Base-by-base conservation (phyloP, 129 eudicot species). In the Lactuca saligna region DNA sequence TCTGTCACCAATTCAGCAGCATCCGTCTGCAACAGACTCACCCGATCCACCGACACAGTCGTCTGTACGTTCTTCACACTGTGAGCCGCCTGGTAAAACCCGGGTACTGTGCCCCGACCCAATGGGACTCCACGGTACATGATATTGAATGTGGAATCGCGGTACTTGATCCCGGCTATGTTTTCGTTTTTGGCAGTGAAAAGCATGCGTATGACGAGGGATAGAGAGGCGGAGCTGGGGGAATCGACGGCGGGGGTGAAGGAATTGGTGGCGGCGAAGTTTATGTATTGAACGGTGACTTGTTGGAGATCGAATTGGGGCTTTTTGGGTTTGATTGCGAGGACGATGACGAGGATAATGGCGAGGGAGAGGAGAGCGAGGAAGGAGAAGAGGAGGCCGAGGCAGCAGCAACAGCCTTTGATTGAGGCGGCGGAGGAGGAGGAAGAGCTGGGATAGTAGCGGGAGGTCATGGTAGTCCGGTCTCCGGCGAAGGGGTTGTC, bases 351-450 rank as follows among this genome's bases (percentile, higher is more conserved):
- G 81, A 94, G 96, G 73, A 85, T 65, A 46, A 89, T 80, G 61
- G 99, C 97, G 76, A 94, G 87, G 17, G 78, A 54, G 69, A 89
- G 86, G 70, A 94, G 93, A 14, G 80, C 75, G 66, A 93, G 82
- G 86, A 93, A 87, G 69, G 96, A 84, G 84, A 94, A 85, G 67
- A 94, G 83, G 75, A 94, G 96, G 80, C 89, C 76, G 69, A 94
- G 90, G 59, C 95, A 94, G 79, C 99, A 94, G 81, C 97, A 89
- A 68, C 99, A 94, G 81, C 99, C 99, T 71, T 85, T 86, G 68
- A 94, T 54, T 4, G 95, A 81, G 66, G 98, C 91, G 50, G 88
- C 17, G 68, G 98, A 86, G 71, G 89, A 73, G 31, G 71, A 58
- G 77, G 72, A 17, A 14, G 51, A 11, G 62, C 79, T 17, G 29